A percentile compares a stretch with the other conserved stretches of the same genome.
phyloP scores from a whole-genome alignment of 805 yeast genomes.

The Barnettozyma populi region DNA sequence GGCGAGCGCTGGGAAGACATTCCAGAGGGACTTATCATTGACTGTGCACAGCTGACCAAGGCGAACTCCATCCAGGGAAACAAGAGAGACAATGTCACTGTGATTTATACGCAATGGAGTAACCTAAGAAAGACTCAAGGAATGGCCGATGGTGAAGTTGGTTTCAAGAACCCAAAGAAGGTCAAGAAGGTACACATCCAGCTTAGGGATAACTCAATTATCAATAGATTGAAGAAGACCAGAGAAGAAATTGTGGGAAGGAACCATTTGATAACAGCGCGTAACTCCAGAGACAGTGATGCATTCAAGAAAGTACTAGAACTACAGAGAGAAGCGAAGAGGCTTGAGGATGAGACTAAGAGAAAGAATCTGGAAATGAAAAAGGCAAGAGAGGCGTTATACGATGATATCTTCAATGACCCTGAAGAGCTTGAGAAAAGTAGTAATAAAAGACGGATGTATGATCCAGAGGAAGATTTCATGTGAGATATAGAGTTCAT shows the following conservation, averaged over 20 bases:
- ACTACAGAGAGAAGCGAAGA: constrained; percentile 22
- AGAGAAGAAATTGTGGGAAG: constrained; percentile 43
- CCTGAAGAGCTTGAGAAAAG: constrained; percentile 39
- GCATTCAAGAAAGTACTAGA: constrained; percentile 18
- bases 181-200: constrained; percentile 50
- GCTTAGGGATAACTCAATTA: constrained; percentile 49
- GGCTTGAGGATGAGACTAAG: constrained; percentile 30
- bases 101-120: constrained; percentile 69
- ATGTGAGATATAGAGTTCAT: constrained; percentile 27
- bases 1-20: constrained; percentile 44
- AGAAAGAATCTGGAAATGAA: constrained; percentile 35
- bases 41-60: constrained; percentile 67
- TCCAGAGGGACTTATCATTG: constrained; percentile 46
- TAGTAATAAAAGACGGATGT: constrained; percentile 43
- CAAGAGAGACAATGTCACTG: constrained; percentile 58
- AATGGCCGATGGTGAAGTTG: constrained; percentile 78
- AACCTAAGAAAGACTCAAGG: constrained; percentile 61
- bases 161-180: constrained; percentile 54
- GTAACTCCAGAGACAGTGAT: constrained; percentile 36
- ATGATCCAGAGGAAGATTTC: constrained; percentile 55
- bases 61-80: constrained; percentile 74
- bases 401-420: constrained; percentile 41
- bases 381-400: constrained; percentile 35
- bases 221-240: constrained; percentile 63
- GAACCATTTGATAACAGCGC: constrained; percentile 29